A percentile compares a stretch with the other conserved stretches of the same genome.
phyloP scores from a whole-genome alignment of 2,329 filamentous ascomycete genomes.

The Calonectria hawksworthii region DNA sequence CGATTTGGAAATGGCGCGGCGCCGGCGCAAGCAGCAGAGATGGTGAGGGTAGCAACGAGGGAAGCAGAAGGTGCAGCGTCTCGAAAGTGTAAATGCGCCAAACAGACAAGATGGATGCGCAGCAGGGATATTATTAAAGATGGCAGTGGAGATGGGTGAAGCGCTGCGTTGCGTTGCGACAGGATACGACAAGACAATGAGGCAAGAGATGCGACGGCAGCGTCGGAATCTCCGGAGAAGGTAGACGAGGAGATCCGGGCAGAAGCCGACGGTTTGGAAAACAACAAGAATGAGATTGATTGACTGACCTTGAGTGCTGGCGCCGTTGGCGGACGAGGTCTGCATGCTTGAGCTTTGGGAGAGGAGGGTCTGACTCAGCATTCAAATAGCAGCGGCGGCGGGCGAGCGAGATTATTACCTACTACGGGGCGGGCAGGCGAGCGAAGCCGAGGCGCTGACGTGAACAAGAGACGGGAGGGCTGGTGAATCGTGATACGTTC shows the following conservation, averaged over 20 bases:
- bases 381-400: conserved; percentile 44
- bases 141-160: conserved; percentile 28
- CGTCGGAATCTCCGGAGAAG: conserved; percentile 12
- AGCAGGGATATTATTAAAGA: conserved; percentile 43
- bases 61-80: conserved; percentile 27
- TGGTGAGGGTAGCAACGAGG: conserved; percentile 25
- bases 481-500: conserved; percentile 41
- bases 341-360: conserved; percentile 49
- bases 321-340: conserved; percentile 50
- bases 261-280: conserved; percentile 18
- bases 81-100: conserved; percentile 33
- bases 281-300: conserved; percentile 38
- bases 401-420: conserved; percentile 46
- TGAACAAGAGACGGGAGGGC: conserved; percentile 43
- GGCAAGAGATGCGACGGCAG: conserved; percentile 7
- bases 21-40: conserved; percentile 27
- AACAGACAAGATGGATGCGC: conserved; percentile 24
- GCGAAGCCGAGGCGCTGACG: conserved; percentile 46
- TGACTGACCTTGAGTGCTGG: conserved; percentile 51
- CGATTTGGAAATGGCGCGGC: conserved; percentile 31
- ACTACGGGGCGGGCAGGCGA: conserved; percentile 44
- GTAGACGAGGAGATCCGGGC: conserved; percentile 29
- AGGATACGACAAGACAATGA: conserved; percentile 8
- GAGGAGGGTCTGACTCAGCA: conserved; percentile 53
- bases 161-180: conserved; percentile 38